Percentiles rank a stretch among this genome's conserved stretches.
Evolutionary conservation across 306 rosid species (phyloP).

Genomic region (Vigna mungo): DNA sequence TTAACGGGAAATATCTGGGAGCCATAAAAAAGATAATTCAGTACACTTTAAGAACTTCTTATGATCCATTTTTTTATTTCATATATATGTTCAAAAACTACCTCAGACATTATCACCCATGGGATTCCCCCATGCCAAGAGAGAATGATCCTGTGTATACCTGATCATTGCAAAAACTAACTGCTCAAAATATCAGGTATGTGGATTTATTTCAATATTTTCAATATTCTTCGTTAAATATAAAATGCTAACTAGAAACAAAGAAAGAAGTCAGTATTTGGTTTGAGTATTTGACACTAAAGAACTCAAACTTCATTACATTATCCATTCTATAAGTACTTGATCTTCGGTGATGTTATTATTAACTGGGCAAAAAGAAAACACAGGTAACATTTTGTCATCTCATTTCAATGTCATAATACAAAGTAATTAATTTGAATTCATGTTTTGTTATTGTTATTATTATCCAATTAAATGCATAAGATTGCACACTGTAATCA

Average conservation of each 20-base stretch:
- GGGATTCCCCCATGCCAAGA: slow-evolving; percentile 87
- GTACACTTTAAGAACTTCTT: background rate
- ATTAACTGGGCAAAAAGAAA: background rate
- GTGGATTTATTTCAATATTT: background rate
- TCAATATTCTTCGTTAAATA: too few relatives aligned
- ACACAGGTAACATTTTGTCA: background rate
- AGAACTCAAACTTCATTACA: background rate
- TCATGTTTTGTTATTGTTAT: background rate
- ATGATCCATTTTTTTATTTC: slow-evolving; percentile 10
- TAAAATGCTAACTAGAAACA: too few relatives aligned
- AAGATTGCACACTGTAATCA: background rate
- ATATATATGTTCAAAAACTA: slow-evolving; percentile 27
- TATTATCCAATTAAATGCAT: background rate
- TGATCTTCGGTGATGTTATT: background rate
- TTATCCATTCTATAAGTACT: background rate
- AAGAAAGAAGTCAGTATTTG: too few relatives aligned
- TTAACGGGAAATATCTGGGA: slow-evolving; percentile 72
- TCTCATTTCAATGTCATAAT: background rate
- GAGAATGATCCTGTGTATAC: slow-evolving; percentile 75
- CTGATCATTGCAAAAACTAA: slow-evolving; percentile 44
- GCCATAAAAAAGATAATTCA: background rate
- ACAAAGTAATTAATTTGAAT: background rate
- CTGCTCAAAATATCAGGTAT: background rate
- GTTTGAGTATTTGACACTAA: too few relatives aligned
- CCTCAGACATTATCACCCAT: slow-evolving; percentile 92